Percentiles rank a stretch among this genome's conserved stretches.
These are phyloP conservation scores for Gamsiella multidivaricata DNA, from an alignment of 192 early-diverging fungal species.

Conservation along the genomic window DNA sequence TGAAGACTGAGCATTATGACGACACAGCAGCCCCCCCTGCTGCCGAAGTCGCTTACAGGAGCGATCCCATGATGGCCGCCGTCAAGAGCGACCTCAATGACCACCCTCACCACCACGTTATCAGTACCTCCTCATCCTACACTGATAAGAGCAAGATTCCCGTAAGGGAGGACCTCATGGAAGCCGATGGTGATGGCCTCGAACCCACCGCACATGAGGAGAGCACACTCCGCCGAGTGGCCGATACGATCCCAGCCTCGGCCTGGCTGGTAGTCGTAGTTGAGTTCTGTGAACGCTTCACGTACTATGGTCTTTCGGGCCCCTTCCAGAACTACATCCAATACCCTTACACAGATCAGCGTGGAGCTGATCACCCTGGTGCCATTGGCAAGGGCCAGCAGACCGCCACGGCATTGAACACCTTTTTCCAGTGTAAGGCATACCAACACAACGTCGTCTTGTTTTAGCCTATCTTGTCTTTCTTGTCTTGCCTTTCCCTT, in stretches of 20 bases:
- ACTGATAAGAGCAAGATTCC: background rate
- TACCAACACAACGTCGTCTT: background rate
- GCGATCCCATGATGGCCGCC: constrained; percentile 25
- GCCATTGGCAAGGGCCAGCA: constrained; percentile 63
- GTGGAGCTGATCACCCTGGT: constrained; percentile 56
- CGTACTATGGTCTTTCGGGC: constrained; percentile 69
- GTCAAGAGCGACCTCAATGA: background rate
- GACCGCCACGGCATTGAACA: constrained; percentile 64
- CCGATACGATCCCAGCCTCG: constrained; percentile 66
- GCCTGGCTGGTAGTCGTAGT: constrained; percentile 65
- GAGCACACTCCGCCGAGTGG: constrained; percentile 62
- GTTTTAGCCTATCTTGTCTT: background rate
- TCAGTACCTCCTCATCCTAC: background rate
- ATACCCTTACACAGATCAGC: constrained; percentile 51
- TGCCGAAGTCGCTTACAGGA: constrained; percentile 35
- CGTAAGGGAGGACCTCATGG: constrained; percentile 1
- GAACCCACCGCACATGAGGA: constrained; percentile 70
- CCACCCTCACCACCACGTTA: background rate
- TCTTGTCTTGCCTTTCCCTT: background rate
- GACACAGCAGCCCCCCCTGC: constrained; percentile 5
- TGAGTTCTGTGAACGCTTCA: constrained; percentile 74
- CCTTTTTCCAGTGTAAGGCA: constrained; percentile 64
- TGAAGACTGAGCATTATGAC: constrained; percentile 6
- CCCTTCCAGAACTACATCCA: constrained; percentile 70
- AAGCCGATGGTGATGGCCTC: constrained; percentile 4